phyloP scores from a whole-genome alignment of 352 stramenopile genomes.

The Globisporangium polare region DNA sequence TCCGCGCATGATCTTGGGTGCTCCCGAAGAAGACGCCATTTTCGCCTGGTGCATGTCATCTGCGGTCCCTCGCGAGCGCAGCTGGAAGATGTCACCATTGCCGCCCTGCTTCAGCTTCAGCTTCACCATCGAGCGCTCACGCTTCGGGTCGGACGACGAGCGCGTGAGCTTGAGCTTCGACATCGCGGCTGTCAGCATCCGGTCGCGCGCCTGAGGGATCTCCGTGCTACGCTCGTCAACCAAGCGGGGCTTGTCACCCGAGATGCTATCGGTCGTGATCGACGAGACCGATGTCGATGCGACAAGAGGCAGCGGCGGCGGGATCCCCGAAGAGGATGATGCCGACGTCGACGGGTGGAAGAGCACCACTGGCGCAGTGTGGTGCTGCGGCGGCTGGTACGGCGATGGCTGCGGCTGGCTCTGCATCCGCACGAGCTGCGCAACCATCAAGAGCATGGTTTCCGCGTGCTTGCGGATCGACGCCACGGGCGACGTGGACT shows the following conservation, averaged over 20 bases:
- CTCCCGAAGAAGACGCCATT: constrained; percentile 17
- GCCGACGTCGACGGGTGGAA: constrained; percentile 8
- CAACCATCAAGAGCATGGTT: constrained; percentile 57
- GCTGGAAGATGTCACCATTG: constrained; percentile 50
- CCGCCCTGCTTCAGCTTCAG: constrained; percentile 49
- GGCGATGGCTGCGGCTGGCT: constrained; percentile 33
- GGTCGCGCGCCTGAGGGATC: constrained; percentile 4
- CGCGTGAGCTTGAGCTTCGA: constrained; percentile 61
- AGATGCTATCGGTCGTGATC: constrained; percentile 18
- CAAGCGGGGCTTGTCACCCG: constrained; percentile 14
- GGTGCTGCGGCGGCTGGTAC: constrained; percentile 8
- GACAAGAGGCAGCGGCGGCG: constrained; percentile 22
- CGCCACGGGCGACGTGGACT: constrained; percentile 63
- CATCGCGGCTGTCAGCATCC: constrained; percentile 48
- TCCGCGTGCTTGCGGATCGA: constrained; percentile 78
- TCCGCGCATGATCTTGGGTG: constrained; percentile 59
- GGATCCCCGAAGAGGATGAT: constrained; percentile 2
- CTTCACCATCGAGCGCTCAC: constrained; percentile 59
- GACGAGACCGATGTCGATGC: constrained; percentile 32
- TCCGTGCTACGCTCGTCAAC: constrained; percentile 22
- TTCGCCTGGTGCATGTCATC: constrained; percentile 7
- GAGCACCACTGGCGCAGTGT: constrained; percentile 6
- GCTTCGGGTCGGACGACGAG: constrained; percentile 76
- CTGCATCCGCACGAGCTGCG: constrained; percentile 53
- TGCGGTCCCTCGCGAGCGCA: constrained; percentile 25